Percentiles rank a stretch among this genome's conserved stretches.
These are phyloP conservation scores for Glycine soja DNA, from an alignment of 306 rosid species.

Conservation along the genomic window DNA sequence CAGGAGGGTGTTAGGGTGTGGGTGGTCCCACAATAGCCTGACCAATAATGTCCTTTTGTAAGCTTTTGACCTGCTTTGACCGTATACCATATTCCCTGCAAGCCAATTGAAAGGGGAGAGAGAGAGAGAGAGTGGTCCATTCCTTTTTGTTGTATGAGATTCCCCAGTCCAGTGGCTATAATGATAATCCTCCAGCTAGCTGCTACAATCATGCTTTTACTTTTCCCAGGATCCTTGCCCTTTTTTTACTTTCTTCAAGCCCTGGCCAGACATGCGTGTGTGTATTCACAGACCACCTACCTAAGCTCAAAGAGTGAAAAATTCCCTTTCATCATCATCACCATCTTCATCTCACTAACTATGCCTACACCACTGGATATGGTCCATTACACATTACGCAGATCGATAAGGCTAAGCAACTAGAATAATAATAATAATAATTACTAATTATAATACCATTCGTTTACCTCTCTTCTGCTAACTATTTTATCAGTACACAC, in stretches of 20 bases:
- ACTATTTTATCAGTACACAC: neutral
- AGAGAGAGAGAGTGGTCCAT: slow-evolving; percentile 66
- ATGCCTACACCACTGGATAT: neutral
- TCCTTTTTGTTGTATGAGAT: slow-evolving; percentile 37
- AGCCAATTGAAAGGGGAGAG: slow-evolving; percentile 64
- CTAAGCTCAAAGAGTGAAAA: too few relatives aligned
- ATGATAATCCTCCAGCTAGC: slow-evolving; percentile 43
- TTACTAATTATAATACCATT: too few relatives aligned
- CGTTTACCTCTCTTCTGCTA: neutral
- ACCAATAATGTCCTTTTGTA: slow-evolving; percentile 61
- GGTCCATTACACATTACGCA: neutral
- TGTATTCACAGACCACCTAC: neutral
- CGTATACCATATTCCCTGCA: slow-evolving; percentile 67
- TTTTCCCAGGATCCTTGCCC: slow-evolving; percentile 65
- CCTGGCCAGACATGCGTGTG: slow-evolving; percentile 56
- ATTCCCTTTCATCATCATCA: too few relatives aligned
- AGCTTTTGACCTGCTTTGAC: slow-evolving; percentile 87
- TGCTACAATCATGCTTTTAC: slow-evolving; percentile 64
- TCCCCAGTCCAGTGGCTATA: slow-evolving; percentile 35
- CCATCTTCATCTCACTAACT: too few relatives aligned
- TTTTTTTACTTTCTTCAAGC: slow-evolving; percentile 38
- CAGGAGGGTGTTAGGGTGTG: slow-evolving; percentile 56
- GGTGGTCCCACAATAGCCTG: slow-evolving; percentile 57
- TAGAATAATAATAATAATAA: neutral
- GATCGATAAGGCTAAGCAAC: neutral